Evolutionary conservation across 345 rosid genomes (phyloP).

Genomic region (Pelargonium nanum): DNA sequence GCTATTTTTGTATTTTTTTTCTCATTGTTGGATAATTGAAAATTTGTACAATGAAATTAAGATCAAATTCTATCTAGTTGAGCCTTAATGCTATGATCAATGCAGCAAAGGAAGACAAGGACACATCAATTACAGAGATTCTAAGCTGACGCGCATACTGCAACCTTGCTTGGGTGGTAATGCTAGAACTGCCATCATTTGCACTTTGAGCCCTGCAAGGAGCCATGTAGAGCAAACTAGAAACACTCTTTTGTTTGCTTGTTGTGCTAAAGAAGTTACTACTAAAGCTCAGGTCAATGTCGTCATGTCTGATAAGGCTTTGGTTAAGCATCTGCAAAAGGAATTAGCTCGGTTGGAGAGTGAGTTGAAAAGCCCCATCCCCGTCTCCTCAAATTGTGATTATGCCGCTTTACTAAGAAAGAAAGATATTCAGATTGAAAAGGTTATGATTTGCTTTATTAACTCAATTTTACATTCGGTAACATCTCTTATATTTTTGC

Average conservation of each 20-base stretch:
- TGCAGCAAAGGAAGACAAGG: slow-evolving; percentile 89
- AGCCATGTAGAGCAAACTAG: slow-evolving; percentile 98
- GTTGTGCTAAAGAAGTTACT: slow-evolving; percentile 94
- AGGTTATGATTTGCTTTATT: slow-evolving; percentile 32
- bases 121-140: slow-evolving; percentile 93
- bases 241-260: slow-evolving; percentile 91
- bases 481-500: not conserved
- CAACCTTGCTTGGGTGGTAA: slow-evolving; percentile 97
- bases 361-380: slow-evolving; percentile 67
- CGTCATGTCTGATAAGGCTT: slow-evolving; percentile 96
- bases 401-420: slow-evolving; percentile 57
- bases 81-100: slow-evolving; percentile 1
- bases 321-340: slow-evolving; percentile 87
- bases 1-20: no score
- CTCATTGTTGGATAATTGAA: not conserved
- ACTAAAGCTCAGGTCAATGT: slow-evolving; percentile 96
- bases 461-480: not conserved
- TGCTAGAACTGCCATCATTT: slow-evolving; percentile 90
- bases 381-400: slow-evolving; percentile 45
- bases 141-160: slow-evolving; percentile 83
- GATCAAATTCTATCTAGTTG: not conserved
- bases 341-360: slow-evolving; percentile 91
- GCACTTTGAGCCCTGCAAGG: slow-evolving; percentile 95
- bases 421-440: slow-evolving; percentile 86
- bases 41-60: no score